phyloP scores from a whole-genome alignment of 176 grass and related monocot species.

The Oryza punctata region DNA sequence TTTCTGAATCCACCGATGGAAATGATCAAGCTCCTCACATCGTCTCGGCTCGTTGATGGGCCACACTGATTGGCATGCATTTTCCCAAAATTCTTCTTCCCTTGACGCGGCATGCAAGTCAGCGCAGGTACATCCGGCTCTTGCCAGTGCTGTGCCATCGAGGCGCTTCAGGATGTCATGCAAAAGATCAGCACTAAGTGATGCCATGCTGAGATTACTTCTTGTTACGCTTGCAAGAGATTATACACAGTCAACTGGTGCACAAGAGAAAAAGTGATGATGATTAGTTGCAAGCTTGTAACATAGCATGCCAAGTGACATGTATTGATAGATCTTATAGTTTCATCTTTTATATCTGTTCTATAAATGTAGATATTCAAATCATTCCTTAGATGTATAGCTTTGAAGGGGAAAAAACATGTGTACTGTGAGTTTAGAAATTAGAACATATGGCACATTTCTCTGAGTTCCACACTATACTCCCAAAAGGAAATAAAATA shows the following conservation, averaged over 20 bases:
- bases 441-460: not conserved
- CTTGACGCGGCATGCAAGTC: conserved; percentile 43
- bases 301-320: not conserved
- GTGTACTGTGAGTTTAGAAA: too few species aligned
- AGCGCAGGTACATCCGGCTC: conserved; percentile 48
- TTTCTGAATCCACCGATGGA: conserved; percentile 57
- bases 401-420: not conserved
- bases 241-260: conserved; percentile 11
- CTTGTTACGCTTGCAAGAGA: conserved; percentile 14
- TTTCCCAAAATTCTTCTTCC: conserved; percentile 51
- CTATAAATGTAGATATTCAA: not conserved
- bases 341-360: not conserved
- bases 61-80: conserved; percentile 44
- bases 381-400: not conserved
- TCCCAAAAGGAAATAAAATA: not conserved
- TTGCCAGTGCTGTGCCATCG: conserved; percentile 45
- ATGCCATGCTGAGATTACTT: conserved; percentile 32
- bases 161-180: conserved; percentile 53
- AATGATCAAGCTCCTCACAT: conserved; percentile 42
- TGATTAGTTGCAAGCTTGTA: conserved; percentile 7
- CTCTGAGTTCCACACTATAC: not conserved
- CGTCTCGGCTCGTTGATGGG: conserved; percentile 34
- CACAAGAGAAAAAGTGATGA: not conserved
- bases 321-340: not conserved
- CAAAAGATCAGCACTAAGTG: conserved; percentile 48